Percentiles rank a stretch among this genome's conserved stretches.
These are phyloP conservation scores for Tolypocladium endophyticum DNA, from an alignment of 2,329 filamentous ascomycete species.

Conservation along the genomic window DNA sequence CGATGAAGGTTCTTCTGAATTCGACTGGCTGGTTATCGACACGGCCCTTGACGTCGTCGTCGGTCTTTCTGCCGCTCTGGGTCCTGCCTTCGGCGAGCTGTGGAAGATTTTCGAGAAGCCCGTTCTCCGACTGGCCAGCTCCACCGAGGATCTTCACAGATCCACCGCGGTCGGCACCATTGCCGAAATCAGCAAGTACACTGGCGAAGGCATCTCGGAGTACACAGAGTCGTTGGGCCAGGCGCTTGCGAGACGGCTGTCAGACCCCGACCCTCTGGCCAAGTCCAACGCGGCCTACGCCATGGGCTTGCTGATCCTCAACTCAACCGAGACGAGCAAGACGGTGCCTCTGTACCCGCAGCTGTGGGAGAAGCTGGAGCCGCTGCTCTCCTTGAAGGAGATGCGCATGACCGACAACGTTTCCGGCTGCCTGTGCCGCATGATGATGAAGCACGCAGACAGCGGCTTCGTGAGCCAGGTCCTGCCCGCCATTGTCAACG, in stretches of 20 bases:
- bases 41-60: slow-evolving; percentile 86
- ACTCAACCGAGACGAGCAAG: slow-evolving; percentile 59
- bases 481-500: slow-evolving; percentile 65
- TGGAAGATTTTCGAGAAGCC: slow-evolving; percentile 97
- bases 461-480: slow-evolving; percentile 71
- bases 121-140: slow-evolving; percentile 77
- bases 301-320: slow-evolving; percentile 71
- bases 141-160: slow-evolving; percentile 77
- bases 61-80: slow-evolving; percentile 72
- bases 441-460: slow-evolving; percentile 85
- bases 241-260: slow-evolving; percentile 74
- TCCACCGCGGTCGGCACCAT: slow-evolving; percentile 85
- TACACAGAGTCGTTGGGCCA: slow-evolving; percentile 70
- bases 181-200: slow-evolving; percentile 80
- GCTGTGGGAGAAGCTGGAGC: slow-evolving; percentile 79
- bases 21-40: slow-evolving; percentile 95
- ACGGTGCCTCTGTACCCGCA: slow-evolving; percentile 67
- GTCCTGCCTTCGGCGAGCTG: slow-evolving; percentile 69
- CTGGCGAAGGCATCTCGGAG: slow-evolving; percentile 70
- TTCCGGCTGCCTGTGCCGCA: slow-evolving; percentile 78
- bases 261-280: slow-evolving; percentile 81
- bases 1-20: slow-evolving; percentile 75
- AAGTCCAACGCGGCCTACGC: slow-evolving; percentile 95
- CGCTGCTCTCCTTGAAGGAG: slow-evolving; percentile 65
- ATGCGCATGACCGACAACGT: slow-evolving; percentile 87